Evolutionary conservation across 2,329 filamentous ascomycete genomes (phyloP).

Genomic region (Claviceps arundinis): DNA sequence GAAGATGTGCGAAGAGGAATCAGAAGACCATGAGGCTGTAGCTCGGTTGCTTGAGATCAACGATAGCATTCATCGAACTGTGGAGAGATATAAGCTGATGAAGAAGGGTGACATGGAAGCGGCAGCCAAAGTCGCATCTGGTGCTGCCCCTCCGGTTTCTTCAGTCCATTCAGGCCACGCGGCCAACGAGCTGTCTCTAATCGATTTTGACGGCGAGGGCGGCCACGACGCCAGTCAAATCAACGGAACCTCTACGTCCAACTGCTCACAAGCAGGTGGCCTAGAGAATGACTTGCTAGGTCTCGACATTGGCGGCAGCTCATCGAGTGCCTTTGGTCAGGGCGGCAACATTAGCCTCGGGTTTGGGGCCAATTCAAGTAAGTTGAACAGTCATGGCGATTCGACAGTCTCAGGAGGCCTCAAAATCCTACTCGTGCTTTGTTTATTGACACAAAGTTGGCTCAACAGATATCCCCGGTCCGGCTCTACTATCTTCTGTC

Average conservation of each 20-base stretch:
- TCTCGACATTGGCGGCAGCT: slow-evolving; percentile 59
- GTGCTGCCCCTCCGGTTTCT: slow-evolving; percentile 44
- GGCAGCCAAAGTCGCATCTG: slow-evolving; percentile 71
- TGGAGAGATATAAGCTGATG: slow-evolving; percentile 87
- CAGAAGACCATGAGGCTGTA: slow-evolving; percentile 89
- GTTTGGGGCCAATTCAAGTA: slow-evolving; percentile 56
- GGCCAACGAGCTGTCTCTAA: slow-evolving; percentile 70
- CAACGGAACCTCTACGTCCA: slow-evolving; percentile 22
- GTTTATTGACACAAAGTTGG: slow-evolving; percentile 8
- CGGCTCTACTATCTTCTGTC: slow-evolving; percentile 49
- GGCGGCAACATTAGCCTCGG: slow-evolving; percentile 76
- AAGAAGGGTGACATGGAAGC: slow-evolving; percentile 88
- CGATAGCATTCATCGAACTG: slow-evolving; percentile 94
- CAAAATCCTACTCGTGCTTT: neutral
- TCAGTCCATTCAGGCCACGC: slow-evolving; percentile 33
- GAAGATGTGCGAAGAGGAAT: slow-evolving; percentile 98
- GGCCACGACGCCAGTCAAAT: slow-evolving; percentile 38
- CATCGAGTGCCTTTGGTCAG: slow-evolving; percentile 49
- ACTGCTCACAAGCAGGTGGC: slow-evolving; percentile 42
- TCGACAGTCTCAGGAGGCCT: no score
- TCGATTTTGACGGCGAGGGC: slow-evolving; percentile 68
- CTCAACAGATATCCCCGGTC: slow-evolving; percentile 47
- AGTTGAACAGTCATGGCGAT: slow-evolving; percentile 15
- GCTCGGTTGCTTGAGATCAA: slow-evolving; percentile 94
- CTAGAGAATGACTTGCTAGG: slow-evolving; percentile 87